A percentile compares a stretch with the other conserved stretches of the same genome.
Evolutionary conservation across 352 stramenopile genomes (phyloP).

Genomic region (Globisporangium uncinulatum): DNA sequence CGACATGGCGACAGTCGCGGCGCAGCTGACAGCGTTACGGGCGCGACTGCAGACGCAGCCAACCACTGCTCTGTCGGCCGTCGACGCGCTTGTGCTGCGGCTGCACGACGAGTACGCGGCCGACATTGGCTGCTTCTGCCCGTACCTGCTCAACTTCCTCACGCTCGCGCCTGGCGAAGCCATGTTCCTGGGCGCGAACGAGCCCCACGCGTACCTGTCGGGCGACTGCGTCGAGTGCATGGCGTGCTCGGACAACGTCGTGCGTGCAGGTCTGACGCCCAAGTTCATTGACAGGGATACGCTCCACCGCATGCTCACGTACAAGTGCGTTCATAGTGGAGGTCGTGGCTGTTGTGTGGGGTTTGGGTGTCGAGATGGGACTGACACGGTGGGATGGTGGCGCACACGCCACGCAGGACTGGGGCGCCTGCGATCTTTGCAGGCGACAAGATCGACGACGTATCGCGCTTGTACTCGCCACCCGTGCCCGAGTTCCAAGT

Average conservation of each 20-base stretch:
- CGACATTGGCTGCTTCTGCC: slow-evolving; percentile 97
- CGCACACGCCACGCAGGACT: slow-evolving; percentile 27
- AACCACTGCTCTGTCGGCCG: slow-evolving; percentile 17
- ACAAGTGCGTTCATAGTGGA: slow-evolving; percentile 39
- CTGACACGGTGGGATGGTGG: neutral
- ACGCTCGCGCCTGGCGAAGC: slow-evolving; percentile 93
- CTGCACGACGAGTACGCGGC: slow-evolving; percentile 92
- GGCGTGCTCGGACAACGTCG: slow-evolving; percentile 99
- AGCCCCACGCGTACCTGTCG: slow-evolving; percentile 99
- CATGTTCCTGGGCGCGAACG: slow-evolving; percentile 98
- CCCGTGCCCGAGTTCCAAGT: slow-evolving; percentile 92
- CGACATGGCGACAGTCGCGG: slow-evolving; percentile 48
- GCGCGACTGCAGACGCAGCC: slow-evolving; percentile 43
- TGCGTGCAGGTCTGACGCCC: slow-evolving; percentile 96
- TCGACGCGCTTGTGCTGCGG: slow-evolving; percentile 87
- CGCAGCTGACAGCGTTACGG: slow-evolving; percentile 80
- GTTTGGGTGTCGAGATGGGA: slow-evolving; percentile 13
- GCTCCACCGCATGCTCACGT: slow-evolving; percentile 97
- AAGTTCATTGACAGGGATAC: slow-evolving; percentile 99
- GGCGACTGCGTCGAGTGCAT: slow-evolving; percentile 98
- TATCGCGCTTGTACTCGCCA: slow-evolving; percentile 82
- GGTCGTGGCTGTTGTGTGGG: no score
- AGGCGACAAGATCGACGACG: slow-evolving; percentile 42
- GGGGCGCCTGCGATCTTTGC: slow-evolving; percentile 45
- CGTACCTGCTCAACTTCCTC: slow-evolving; percentile 98